Evolutionary conservation across 2,329 filamentous ascomycete genomes (phyloP).

Genomic region (Curvularia eragrostidis): DNA sequence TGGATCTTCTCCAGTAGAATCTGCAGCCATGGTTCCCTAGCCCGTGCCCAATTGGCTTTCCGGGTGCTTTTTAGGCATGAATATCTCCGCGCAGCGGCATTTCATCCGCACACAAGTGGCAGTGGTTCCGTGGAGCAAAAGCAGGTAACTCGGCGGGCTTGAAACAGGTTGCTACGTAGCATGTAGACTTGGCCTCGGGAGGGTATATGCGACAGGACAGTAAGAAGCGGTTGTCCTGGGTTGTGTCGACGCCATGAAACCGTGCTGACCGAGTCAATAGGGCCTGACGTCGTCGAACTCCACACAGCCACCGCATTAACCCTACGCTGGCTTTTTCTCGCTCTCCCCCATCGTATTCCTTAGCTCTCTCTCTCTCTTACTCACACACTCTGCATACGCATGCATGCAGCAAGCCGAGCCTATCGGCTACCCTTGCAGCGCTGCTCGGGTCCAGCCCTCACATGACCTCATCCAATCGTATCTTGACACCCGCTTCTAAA

Average conservation of each 20-base stretch:
- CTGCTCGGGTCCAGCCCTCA: too few species aligned
- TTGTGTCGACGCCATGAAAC: background rate
- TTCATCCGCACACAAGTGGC: background rate
- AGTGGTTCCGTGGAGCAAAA: background rate
- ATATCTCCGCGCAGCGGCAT: background rate
- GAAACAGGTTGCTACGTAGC: conserved; percentile 17
- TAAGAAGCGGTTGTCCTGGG: background rate
- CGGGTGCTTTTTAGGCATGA: background rate
- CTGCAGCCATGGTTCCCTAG: conserved; percentile 1
- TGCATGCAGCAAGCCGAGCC: background rate
- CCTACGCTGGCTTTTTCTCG: background rate
- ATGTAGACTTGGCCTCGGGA: conserved; percentile 6
- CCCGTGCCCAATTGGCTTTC: background rate
- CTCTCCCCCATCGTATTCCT: background rate
- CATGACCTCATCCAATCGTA: background rate
- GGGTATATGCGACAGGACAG: conserved; percentile 8
- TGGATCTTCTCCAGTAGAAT: background rate
- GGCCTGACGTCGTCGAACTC: background rate
- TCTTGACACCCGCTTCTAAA: background rate
- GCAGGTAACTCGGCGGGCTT: background rate
- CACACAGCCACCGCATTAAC: background rate
- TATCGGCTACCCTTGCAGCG: background rate
- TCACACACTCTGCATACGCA: too few species aligned
- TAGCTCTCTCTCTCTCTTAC: background rate
- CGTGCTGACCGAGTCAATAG: background rate